These are phyloP conservation scores for Coemansia erecta DNA, from an alignment of 192 early-diverging fungal genomes.

Conservation along the genomic window DNA sequence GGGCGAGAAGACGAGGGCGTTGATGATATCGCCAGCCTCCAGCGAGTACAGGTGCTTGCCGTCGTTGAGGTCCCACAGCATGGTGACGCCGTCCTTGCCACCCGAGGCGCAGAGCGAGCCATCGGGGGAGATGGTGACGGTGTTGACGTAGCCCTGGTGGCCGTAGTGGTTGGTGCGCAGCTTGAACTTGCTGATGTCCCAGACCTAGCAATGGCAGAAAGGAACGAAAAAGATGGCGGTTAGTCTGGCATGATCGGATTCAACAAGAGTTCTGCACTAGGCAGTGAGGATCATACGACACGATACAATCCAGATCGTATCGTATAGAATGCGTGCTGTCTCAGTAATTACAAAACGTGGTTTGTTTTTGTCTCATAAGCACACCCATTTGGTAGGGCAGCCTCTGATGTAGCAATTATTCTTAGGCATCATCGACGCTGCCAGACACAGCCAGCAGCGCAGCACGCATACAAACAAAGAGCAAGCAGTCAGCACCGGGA, in stretches of 20 bases:
- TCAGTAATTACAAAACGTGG: conserved; percentile 44
- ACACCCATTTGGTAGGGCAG: conserved; percentile 7
- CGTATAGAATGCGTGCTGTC: background rate
- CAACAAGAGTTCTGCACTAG: no score
- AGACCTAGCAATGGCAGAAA: conserved; percentile 66
- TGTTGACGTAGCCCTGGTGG: conserved; percentile 97
- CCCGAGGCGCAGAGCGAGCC: conserved; percentile 99
- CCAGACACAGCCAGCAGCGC: conserved; percentile 8
- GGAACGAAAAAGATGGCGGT: conserved; percentile 4
- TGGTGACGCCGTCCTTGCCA: conserved; percentile 97
- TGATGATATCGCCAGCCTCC: conserved; percentile 93
- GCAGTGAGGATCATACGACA: no score
- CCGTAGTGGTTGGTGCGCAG: conserved; percentile 99
- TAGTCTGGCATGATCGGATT: background rate
- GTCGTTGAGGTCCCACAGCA: conserved; percentile 99
- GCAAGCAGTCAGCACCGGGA: no score
- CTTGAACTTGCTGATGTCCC: conserved; percentile 99
- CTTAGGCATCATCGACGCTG: conserved; percentile 39
- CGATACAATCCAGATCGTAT: background rate
- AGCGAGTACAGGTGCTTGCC: conserved; percentile 99
- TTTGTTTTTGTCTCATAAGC: conserved; percentile 64
- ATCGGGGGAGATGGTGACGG: conserved; percentile 98
- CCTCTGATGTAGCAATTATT: conserved; percentile 83
- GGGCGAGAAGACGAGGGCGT: conserved; percentile 97
- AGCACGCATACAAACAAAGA: no score